phyloP scores from a whole-genome alignment of 2,329 filamentous ascomycete species.

The Geosmithia putterillii region DNA sequence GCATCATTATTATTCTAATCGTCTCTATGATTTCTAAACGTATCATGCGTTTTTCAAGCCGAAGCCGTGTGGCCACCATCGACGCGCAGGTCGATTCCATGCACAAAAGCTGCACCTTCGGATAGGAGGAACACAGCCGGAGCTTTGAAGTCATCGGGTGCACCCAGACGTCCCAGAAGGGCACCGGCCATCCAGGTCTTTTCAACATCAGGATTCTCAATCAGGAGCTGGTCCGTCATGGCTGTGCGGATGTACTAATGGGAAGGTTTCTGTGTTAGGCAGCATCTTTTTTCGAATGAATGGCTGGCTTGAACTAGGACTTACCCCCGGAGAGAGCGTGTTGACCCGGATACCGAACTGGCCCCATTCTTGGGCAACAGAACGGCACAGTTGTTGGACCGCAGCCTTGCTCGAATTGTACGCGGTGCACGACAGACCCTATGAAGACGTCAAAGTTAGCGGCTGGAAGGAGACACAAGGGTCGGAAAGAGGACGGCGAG shows the following conservation, averaged over 20 bases:
- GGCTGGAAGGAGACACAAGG: neutral
- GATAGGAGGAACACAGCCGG: constrained; percentile 44
- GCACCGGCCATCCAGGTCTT: constrained; percentile 40
- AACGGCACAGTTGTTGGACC: constrained; percentile 46
- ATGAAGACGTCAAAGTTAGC: neutral
- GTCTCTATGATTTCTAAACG: neutral
- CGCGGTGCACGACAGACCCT: constrained; percentile 50
- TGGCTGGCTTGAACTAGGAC: constrained; percentile 4
- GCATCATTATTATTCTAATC: neutral
- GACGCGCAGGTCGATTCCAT: constrained; percentile 41
- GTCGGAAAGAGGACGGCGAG: neutral
- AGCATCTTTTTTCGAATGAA: neutral
- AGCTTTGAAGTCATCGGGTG: constrained; percentile 45
- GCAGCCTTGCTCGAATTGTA: constrained; percentile 53
- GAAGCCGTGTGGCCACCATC: constrained; percentile 42
- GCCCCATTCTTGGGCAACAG: constrained; percentile 51
- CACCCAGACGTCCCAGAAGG: constrained; percentile 38
- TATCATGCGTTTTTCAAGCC: constrained; percentile 8
- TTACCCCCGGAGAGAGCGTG: constrained; percentile 48
- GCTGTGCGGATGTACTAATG: constrained; percentile 32
- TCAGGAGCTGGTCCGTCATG: constrained; percentile 31
- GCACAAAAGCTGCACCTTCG: constrained; percentile 42
- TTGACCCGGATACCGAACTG: constrained; percentile 52
- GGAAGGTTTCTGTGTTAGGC: neutral
- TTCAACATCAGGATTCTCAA: constrained; percentile 34